Base-by-base conservation (phyloP, 768 basidiomycete species). In the Lactarius trivialis region DNA sequence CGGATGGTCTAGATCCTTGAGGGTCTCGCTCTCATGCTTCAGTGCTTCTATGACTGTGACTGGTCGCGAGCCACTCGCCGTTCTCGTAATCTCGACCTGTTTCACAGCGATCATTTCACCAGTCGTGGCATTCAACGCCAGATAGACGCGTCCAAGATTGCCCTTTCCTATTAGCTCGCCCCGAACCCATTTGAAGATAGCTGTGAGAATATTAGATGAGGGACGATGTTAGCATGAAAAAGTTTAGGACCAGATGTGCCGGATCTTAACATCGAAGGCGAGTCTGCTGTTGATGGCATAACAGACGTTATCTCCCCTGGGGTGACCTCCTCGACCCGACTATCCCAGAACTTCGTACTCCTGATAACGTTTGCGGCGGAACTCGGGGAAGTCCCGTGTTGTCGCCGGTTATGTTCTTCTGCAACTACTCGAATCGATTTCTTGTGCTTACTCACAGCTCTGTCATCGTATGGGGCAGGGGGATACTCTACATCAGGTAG, bases 51-150 rank as follows among this genome's bases (percentile, higher is more conserved):
- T 91, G 65, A 95, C 86, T 32, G 83, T 84, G 58, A 82, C 77
- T 68, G 96, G 94, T 34, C 94, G 83, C 19, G 83, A 80, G 73
- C 98, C 94, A 69, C 90, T 93, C 19, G 86, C 85, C 8, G 93
- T 95, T 55, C 85, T 84, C 1, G 97, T 96, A 61, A 95, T 83
- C 73, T 98, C 97, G 51, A 99, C 97, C 75, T 98, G 97, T 75
- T 99, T 99, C 66, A 99, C 97, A 19, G 97, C 97, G 69, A 98
- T 94, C 92, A 98, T 96, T 75, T 98, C 95, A 60, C 94, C 94
- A 0, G 94, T 96, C 4, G 92, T 94, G 34, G 91, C 93, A 72
- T 98, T 98, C 61, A 98, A 78, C 19, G 93, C 97, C 58, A 98
- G 84, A 70, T 98, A 99, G 32, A 99, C 97, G 48, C 91, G 85